Conservation (phyloP, 106 monocot genomes). For the Platanthera guangdongensis region DNA sequence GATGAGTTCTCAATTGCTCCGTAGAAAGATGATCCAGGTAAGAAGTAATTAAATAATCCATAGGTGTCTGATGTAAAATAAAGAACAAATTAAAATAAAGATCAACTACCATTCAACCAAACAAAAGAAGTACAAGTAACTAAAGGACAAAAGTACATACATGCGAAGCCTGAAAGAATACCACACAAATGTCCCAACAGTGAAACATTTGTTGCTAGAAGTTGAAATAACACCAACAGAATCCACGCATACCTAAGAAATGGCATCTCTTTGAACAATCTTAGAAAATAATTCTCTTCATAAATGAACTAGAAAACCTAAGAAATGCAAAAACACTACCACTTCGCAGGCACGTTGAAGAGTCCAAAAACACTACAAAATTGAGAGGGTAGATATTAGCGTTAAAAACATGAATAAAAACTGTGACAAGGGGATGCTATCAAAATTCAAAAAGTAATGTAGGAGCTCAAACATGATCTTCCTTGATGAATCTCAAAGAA, state of each 20-base stretch:
- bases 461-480: neutral
- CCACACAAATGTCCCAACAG: conserved; percentile 91
- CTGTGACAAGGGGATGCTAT: neutral
- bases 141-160: conserved; percentile 34
- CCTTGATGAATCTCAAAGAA: neutral
- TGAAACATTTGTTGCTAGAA: conserved; percentile 82
- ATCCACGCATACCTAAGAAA: conserved; percentile 87
- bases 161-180: conserved; percentile 97
- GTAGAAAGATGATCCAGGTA: conserved; percentile 80
- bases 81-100: conserved; percentile 11
- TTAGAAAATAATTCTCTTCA: neutral
- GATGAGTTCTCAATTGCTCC: conserved; percentile 74
- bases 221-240: conserved; percentile 81
- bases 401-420: conserved; percentile 1
- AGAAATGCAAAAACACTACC: conserved; percentile 25
- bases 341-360: conserved; percentile 90
- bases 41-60: conserved; percentile 77
- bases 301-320: neutral
- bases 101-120: neutral
- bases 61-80: conserved; percentile 51
- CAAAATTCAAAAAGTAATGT: conserved; percentile 3
- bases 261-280: neutral
- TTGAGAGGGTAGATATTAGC: neutral
- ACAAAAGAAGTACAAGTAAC: conserved; percentile 7
- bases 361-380: conserved; percentile 90